Evolutionary conservation across 345 rosid species (phyloP), one percentile per base, ranked within the genome.

Genomic region (Eucalyptus paniculata): DNA sequence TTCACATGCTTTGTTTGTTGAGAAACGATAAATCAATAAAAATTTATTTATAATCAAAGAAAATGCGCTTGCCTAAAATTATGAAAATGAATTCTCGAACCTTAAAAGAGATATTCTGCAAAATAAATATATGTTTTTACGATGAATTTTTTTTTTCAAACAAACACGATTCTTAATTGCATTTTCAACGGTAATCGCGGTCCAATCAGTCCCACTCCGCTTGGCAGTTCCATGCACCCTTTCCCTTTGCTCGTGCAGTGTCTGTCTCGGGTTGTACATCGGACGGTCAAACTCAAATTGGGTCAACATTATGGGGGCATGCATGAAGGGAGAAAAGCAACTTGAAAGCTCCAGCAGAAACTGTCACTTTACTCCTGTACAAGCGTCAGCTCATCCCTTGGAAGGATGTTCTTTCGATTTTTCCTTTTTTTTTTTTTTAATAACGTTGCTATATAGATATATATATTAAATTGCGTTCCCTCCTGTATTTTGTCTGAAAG

Each of bases 11-110:
- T 30, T 0, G 3, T 62, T 13, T 62, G 69, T 1, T 3, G 0
- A 62, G 5, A 30, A 62, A 30, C 3, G 1, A 28, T 28, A 0
- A 0, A 0, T n/a, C 37, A 65, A 65, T 7, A 14, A 17, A 65
- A 65, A n/a, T 2, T 7, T 7, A n/a, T 65, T 13, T 65, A 65
- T 5, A 7, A n/a, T 30, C 3, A 30, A 14, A 65, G 19, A 15
- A 65, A 65, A n/a, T 0, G 1, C 0, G 1, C 3, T 28, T 7
- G 3, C 37, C 37, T 65, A 65, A 65, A 14, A 13, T 77, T 37
- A 37, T 77, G 15, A 23, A 77, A 77, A 40, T 77, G 83, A 77
- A 12, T 21, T 37, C 28, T 12, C 3, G 0, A 11, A 77, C 15
- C 8, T 21, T 12, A 77, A 37, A 19, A 23, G 28, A 19, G 28